Evolutionary conservation across 2,329 filamentous ascomycete genomes (phyloP), one percentile per base, ranked within the genome.

Genomic region (Diaporthe citriasiana): DNA sequence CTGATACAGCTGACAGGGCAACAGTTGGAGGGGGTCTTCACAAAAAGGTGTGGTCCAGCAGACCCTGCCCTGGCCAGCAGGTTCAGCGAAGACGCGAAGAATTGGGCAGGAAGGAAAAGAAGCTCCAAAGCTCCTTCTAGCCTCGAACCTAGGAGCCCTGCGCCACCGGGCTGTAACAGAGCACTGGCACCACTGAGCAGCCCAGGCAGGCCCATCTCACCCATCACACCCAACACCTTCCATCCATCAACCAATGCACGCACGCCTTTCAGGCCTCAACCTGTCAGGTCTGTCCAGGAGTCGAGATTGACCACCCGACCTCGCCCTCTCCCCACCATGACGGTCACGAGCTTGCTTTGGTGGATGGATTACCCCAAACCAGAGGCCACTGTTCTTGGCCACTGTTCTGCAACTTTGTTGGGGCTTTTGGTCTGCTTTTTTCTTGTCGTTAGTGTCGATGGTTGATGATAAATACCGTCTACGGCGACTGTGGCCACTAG

Each of bases 41-140:
- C 40, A 6, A n/a, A 45, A 25, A 8, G n/a, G 10, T 38, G 19
- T 40, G 55, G 51, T 53, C 30, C 22, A 42, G 38, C 38, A 15
- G 13, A 5, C 9, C 9, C n/a, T n/a, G n/a, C n/a, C n/a, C n/a
- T n/a, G n/a, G n/a, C n/a, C 33, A 15, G 38, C 33, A 59, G 55
- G 51, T 55, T 9, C 25, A 51, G 22, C 45, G 45, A 51, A 66
- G 30, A 66, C 60, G 45, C 60, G 45, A 66, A 51, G 63, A 47
- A 65, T 1, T 1, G 8, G 19, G 40, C 17, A 35, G 25, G 27
- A 65, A 50, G 25, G 19, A 65, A 65, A 47, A 65, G 59, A 66
- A 66, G 63, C 63, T 66, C 63, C 57, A 33, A 33, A 51, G 30
- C 63, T 51, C 47, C 63, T 66, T 66, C 63, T 68, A 68, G 63